Evolutionary conservation across 768 basidiomycete species (phyloP).

Genomic region (Suillus decipiens): DNA sequence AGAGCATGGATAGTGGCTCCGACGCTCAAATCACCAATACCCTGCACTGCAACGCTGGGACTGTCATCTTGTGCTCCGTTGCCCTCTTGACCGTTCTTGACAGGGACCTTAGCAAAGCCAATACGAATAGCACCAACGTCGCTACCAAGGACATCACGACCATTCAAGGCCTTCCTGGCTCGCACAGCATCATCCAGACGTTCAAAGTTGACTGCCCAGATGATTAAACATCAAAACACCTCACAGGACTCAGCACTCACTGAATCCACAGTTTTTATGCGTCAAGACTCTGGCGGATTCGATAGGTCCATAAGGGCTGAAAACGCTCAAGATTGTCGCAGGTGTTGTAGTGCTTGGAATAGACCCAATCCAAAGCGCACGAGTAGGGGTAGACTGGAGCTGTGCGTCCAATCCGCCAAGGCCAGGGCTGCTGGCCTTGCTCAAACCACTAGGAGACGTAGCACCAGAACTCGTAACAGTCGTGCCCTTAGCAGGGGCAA

Average conservation of each 20-base stretch:
- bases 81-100: conserved; percentile 78
- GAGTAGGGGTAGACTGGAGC: conserved; percentile 87
- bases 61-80: conserved; percentile 61
- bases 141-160: conserved; percentile 92
- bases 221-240: conserved; percentile 14
- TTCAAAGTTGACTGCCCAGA: conserved; percentile 87
- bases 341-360: conserved; percentile 96
- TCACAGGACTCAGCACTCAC: conserved; percentile 42
- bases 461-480: conserved; percentile 62
- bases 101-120: conserved; percentile 95
- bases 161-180: conserved; percentile 93
- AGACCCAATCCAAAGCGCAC: conserved; percentile 97
- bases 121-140: conserved; percentile 97
- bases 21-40: conserved; percentile 82
- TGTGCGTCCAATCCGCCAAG: conserved; percentile 78
- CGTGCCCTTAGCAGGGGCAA: conserved; percentile 81
- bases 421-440: conserved; percentile 54
- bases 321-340: conserved; percentile 91
- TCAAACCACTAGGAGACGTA: conserved; percentile 57
- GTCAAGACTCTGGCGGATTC: conserved; percentile 95
- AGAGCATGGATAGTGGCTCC: conserved; percentile 88
- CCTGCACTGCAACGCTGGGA: conserved; percentile 68
- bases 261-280: conserved; percentile 96
- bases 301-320: conserved; percentile 96
- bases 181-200: conserved; percentile 95